Conservation (phyloP, 2,329 filamentous ascomycete genomes). For the Sarocladium kiliense region DNA sequence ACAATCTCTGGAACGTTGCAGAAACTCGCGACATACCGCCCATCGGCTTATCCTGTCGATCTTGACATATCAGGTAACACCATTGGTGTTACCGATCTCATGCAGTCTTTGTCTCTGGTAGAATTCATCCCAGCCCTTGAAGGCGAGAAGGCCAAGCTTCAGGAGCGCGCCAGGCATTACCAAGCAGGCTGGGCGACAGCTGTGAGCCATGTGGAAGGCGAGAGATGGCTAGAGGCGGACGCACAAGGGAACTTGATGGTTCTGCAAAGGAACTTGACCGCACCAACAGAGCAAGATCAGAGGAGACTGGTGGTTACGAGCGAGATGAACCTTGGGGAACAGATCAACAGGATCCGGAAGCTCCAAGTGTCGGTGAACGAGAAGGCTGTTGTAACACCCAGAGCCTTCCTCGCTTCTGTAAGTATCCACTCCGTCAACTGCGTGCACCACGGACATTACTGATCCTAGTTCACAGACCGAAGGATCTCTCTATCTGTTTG, state of each 20-base stretch:
- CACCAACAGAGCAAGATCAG: constrained; percentile 69
- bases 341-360: constrained; percentile 81
- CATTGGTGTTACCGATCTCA: constrained; percentile 84
- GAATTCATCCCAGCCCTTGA: constrained; percentile 58
- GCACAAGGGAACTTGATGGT: constrained; percentile 84
- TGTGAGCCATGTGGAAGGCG: constrained; percentile 63
- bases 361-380: constrained; percentile 62
- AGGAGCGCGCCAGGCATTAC: constrained; percentile 74
- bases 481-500: constrained; percentile 86
- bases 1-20: constrained; percentile 52
- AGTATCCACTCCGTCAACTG: constrained; percentile 25
- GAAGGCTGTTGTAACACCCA: constrained; percentile 67
- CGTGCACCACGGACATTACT: constrained; percentile 10
- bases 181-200: constrained; percentile 79
- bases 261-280: constrained; percentile 66
- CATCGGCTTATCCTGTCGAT: constrained; percentile 79
- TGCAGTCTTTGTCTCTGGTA: constrained; percentile 84
- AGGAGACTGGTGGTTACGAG: constrained; percentile 66
- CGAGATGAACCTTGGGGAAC: constrained; percentile 84
- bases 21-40: constrained; percentile 72
- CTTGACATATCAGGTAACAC: constrained; percentile 66
- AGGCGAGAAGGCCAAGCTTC: constrained; percentile 56
- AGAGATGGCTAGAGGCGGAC: constrained; percentile 79
- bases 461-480: constrained; percentile 57
- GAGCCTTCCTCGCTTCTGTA: constrained; percentile 86